phyloP scores from a whole-genome alignment of 176 grass and related monocot species.

The Oryza nivara region DNA sequence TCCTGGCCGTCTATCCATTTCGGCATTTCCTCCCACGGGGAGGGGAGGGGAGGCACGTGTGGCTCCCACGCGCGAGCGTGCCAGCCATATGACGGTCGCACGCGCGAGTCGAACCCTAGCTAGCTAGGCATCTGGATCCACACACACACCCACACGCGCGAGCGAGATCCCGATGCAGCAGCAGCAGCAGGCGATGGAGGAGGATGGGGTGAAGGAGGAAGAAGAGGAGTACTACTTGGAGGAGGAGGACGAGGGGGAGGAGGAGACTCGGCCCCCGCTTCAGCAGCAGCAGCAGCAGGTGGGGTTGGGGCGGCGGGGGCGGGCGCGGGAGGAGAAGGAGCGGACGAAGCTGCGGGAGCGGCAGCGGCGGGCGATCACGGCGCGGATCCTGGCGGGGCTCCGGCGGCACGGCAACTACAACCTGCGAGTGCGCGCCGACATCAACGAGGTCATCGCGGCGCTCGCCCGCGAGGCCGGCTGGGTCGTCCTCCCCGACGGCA shows the following conservation, averaged over 20 bases:
- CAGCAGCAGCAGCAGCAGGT: too few relatives aligned
- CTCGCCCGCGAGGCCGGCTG: conserved; percentile 64
- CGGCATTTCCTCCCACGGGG: conserved; percentile 19
- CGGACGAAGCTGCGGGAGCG: conserved; percentile 88
- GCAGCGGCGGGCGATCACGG: conserved; percentile 78
- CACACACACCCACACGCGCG: neutral
- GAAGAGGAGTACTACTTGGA: conserved; percentile 32
- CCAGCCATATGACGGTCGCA: conserved; percentile 56
- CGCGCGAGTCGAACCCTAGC: conserved; percentile 70
- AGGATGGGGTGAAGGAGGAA: conserved; percentile 51
- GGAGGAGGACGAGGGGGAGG: neutral
- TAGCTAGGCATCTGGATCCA: too few relatives aligned
- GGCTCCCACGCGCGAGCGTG: conserved; percentile 33
- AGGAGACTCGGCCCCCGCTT: too few relatives aligned
- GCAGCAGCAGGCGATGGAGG: conserved; percentile 25
- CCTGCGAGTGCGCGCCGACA: conserved; percentile 75
- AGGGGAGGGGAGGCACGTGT: conserved; percentile 61
- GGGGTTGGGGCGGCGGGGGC: neutral
- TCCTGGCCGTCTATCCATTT: conserved; percentile 39
- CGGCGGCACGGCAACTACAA: conserved; percentile 89
- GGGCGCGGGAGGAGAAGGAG: conserved; percentile 83
- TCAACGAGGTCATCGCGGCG: conserved; percentile 72
- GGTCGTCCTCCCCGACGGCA: conserved; percentile 83
- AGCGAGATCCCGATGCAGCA: conserved; percentile 27
- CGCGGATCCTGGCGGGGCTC: conserved; percentile 76